Evolutionary conservation across 225 moss, liverwort and hornwort genomes (phyloP).

Genomic region (Marchantia paleacea): DNA sequence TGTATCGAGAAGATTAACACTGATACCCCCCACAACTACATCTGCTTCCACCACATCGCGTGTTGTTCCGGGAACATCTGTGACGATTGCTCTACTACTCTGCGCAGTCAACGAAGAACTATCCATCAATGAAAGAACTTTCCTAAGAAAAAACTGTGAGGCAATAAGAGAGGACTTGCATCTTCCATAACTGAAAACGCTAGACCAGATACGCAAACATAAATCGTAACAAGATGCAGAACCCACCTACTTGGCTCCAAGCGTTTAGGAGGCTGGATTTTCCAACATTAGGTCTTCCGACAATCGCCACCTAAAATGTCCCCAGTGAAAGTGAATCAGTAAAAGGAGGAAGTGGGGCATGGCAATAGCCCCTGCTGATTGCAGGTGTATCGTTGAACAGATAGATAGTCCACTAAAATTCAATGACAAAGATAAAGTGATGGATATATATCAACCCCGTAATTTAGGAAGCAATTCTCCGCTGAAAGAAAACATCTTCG

Average conservation of each 20-base stretch:
- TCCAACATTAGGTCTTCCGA: slow-evolving; percentile 96
- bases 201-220: neutral
- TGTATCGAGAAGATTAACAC: slow-evolving; percentile 86
- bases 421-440: too few relatives aligned
- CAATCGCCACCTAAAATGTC: slow-evolving; percentile 73
- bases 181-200: neutral
- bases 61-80: slow-evolving; percentile 89
- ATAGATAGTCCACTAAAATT: too few relatives aligned
- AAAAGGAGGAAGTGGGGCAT: too few relatives aligned
- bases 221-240: slow-evolving; percentile 1
- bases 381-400: too few relatives aligned
- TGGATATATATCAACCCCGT: too few relatives aligned
- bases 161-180: neutral
- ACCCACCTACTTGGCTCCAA: slow-evolving; percentile 99
- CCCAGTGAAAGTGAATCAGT: neutral
- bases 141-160: neutral
- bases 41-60: slow-evolving; percentile 89
- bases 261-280: slow-evolving; percentile 95
- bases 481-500: too few relatives aligned
- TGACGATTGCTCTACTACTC: slow-evolving; percentile 98
- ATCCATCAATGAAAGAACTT: neutral
- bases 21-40: slow-evolving; percentile 81
- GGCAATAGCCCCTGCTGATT: too few relatives aligned
- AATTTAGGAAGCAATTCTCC: too few relatives aligned
- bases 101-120: slow-evolving; percentile 28